Evolutionary conservation across 306 rosid genomes (phyloP), one percentile per base, ranked within the genome.

Genomic region (Rosa lucieae): DNA sequence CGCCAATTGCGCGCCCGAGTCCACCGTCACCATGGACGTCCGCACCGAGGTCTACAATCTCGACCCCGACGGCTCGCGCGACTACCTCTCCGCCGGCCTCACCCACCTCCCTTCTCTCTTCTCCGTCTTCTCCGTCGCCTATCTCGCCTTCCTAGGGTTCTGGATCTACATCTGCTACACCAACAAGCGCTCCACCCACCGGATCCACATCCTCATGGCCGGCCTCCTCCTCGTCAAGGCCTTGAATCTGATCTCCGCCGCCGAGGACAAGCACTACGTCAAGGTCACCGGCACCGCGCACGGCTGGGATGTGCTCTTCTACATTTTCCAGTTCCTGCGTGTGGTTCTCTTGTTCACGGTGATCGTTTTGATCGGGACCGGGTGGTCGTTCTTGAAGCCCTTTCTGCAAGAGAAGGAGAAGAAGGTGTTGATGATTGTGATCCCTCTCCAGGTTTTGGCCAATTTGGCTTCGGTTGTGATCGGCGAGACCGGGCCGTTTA

Each of bases 241-340:
- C 1, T 40, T 94, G 72, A 91, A 93, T 68, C 86, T 93, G 4
- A 88, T 93, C 51, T 90, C 88, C 65, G 94, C 94, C 4, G 98
- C 98, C 15, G 97, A 93, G 97, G 97, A 93, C 78, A 88, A 88
- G 72, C 97, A 93, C 70, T 91, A 84, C 63, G 89, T 94, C 4
- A 94, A 94, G 73, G 91, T 78, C 80, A 88, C 95, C 1, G 99
- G 99, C 4, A 88, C 95, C 1, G 93, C 99, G 0, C 99, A 94
- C 42, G 99, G 99, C 0, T 92, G 99, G 98, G 97, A 94, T 44
- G 95, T 94, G 1, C 32, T 94, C 85, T 94, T 94, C 79, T 94
- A 94, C 46, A 94, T 94, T 14, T 94, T 94, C 40, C 97, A 94
- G 85, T 92, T 91, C n/a, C 88, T 94, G 26, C 90, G 97, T 18